phyloP scores from a whole-genome alignment of 2,329 filamentous ascomycete genomes.

The Sporothrix inflata region DNA sequence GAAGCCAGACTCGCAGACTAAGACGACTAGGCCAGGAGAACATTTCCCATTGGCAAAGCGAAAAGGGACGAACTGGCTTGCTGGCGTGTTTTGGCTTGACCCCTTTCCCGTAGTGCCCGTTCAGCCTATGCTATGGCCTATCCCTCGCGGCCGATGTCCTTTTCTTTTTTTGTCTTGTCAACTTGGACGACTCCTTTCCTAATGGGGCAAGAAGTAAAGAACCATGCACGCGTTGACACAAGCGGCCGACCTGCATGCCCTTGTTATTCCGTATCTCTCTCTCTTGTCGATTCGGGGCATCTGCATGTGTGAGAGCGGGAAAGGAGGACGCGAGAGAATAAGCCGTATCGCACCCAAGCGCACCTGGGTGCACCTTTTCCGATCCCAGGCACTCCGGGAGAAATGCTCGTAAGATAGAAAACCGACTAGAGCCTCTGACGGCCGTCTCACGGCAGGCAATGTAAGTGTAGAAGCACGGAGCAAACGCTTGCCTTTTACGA shows the following conservation, averaged over 20 bases:
- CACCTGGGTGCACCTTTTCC: background rate
- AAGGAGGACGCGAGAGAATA: slow-evolving; percentile 1
- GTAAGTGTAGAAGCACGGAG: background rate
- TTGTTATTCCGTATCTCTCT: background rate
- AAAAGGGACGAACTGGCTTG: background rate
- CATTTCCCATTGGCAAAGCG: background rate
- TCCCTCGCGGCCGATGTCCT: background rate
- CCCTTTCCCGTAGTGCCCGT: slow-evolving; percentile 13
- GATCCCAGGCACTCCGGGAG: background rate
- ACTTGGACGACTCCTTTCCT: slow-evolving; percentile 8
- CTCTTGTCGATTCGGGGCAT: background rate
- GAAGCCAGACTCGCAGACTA: slow-evolving; percentile 2
- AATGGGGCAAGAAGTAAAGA: slow-evolving; percentile 24
- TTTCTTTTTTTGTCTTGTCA: background rate
- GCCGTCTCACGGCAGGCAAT: background rate
- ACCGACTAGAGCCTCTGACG: background rate
- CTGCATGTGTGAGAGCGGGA: slow-evolving; percentile 11
- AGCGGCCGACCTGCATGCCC: slow-evolving; percentile 8
- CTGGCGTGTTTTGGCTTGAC: background rate
- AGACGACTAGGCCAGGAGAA: slow-evolving; percentile 19
- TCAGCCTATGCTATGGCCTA: background rate
- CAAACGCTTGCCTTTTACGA: background rate
- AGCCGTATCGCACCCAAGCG: background rate
- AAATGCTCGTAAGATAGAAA: background rate
- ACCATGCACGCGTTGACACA: slow-evolving; percentile 6